Evolutionary conservation across 352 stramenopile species (phyloP).

Genomic region (Phytophthora meadii): DNA sequence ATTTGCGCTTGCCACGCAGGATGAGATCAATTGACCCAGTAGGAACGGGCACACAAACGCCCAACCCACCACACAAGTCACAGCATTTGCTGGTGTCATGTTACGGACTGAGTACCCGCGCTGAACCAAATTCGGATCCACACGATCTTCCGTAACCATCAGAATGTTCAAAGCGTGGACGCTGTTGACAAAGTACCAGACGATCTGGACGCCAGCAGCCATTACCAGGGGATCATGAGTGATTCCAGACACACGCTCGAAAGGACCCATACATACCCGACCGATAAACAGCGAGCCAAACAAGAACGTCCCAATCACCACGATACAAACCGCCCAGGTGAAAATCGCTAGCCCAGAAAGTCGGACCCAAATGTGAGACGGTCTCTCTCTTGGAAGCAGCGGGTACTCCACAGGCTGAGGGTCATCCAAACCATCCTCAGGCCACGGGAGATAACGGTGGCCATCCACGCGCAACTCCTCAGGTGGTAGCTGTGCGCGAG

Average conservation of each 20-base stretch:
- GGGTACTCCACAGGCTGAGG: slow-evolving; percentile 73
- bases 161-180: slow-evolving; percentile 68
- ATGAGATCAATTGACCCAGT: slow-evolving; percentile 66
- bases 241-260: slow-evolving; percentile 77
- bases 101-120: slow-evolving; percentile 81
- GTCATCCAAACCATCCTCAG: slow-evolving; percentile 83
- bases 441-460: slow-evolving; percentile 83
- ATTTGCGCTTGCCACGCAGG: slow-evolving; percentile 56
- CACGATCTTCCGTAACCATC: slow-evolving; percentile 62
- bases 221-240: slow-evolving; percentile 79
- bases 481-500: slow-evolving; percentile 66
- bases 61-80: slow-evolving; percentile 70
- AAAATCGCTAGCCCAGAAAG: slow-evolving; percentile 61
- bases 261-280: slow-evolving; percentile 66
- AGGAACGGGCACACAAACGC: slow-evolving; percentile 73
- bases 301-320: slow-evolving; percentile 62
- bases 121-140: slow-evolving; percentile 61
- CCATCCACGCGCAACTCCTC: slow-evolving; percentile 77
- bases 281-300: slow-evolving; percentile 79
- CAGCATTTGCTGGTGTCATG: slow-evolving; percentile 57
- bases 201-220: slow-evolving; percentile 74
- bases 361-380: slow-evolving; percentile 61
- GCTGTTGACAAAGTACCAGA: slow-evolving; percentile 78
- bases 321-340: slow-evolving; percentile 67
- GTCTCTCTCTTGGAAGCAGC: slow-evolving; percentile 59